A percentile compares a stretch with the other conserved stretches of the same genome.
Conservation (phyloP, 2,329 filamentous ascomycete genomes). For the Colletotrichum cuscutae region DNA sequence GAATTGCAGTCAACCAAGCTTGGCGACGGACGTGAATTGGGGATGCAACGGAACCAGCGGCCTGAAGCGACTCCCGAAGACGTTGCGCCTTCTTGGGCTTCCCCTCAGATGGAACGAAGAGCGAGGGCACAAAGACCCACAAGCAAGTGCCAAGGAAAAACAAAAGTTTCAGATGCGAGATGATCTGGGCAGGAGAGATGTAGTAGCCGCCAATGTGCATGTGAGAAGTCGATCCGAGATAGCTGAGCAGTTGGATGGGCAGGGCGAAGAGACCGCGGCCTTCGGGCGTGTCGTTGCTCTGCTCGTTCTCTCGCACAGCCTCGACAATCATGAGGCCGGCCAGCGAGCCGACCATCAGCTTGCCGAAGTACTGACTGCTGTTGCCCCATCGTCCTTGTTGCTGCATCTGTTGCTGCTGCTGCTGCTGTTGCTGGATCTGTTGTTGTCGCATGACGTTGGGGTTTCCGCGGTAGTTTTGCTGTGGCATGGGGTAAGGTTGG, state of each 20-base stretch:
- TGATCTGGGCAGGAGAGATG: slow-evolving; percentile 52
- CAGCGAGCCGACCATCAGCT: slow-evolving; percentile 92
- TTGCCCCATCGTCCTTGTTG: slow-evolving; percentile 65
- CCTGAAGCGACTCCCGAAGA: slow-evolving; percentile 50
- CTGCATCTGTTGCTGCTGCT: slow-evolving; percentile 56
- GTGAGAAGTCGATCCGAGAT: slow-evolving; percentile 58
- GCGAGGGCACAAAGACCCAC: slow-evolving; percentile 65
- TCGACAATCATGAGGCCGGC: slow-evolving; percentile 93
- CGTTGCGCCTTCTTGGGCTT: slow-evolving; percentile 60
- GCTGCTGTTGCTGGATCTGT: slow-evolving; percentile 64
- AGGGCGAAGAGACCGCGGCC: slow-evolving; percentile 75
- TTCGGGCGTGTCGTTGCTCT: slow-evolving; percentile 70
- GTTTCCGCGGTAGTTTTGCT: slow-evolving; percentile 59
- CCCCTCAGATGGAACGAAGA: slow-evolving; percentile 56
- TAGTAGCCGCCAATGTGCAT: slow-evolving; percentile 66
- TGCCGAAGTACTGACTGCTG: slow-evolving; percentile 69
- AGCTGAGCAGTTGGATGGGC: slow-evolving; percentile 67
- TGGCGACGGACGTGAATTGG: slow-evolving; percentile 87
- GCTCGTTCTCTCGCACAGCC: slow-evolving; percentile 75
- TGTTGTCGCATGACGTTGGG: slow-evolving; percentile 63
- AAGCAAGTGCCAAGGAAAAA: slow-evolving; percentile 64
- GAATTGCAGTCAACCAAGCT: slow-evolving; percentile 92
- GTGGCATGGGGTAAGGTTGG: slow-evolving; percentile 62
- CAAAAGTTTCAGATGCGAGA: slow-evolving; percentile 63
- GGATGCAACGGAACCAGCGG: slow-evolving; percentile 79